Percentiles rank a stretch among this genome's conserved stretches.
phyloP scores from a whole-genome alignment of 106 monocot species.

The Dendrobium huoshanense region DNA sequence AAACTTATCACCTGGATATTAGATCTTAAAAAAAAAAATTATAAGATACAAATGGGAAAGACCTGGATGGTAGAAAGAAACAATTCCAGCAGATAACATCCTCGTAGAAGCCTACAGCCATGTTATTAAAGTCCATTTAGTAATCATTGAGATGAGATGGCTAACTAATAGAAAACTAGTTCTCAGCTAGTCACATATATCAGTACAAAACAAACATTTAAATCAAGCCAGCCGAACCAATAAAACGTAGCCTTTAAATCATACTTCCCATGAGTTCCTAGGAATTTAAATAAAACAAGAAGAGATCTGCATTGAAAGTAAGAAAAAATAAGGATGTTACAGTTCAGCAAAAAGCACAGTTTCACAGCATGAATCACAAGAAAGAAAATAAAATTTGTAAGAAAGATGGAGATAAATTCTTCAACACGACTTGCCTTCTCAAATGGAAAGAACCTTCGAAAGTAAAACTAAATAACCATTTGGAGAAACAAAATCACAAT shows the following conservation, averaged over 20 bases:
- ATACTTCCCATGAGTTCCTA: neutral
- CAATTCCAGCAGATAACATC: neutral
- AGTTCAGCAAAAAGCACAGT: neutral
- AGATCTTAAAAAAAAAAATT: neutral
- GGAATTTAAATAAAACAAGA: neutral
- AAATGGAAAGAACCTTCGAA: neutral
- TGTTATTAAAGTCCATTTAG: neutral
- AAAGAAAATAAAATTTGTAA: neutral
- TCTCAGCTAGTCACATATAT: neutral
- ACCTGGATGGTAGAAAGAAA: conserved; percentile 7
- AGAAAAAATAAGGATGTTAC: neutral
- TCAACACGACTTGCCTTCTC: neutral
- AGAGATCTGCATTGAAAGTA: neutral
- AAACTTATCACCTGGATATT: neutral
- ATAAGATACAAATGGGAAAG: neutral
- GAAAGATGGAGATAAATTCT: neutral
- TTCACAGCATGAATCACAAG: neutral
- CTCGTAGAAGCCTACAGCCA: neutral
- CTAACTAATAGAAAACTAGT: neutral
- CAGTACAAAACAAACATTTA: neutral
- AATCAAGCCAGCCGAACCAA: neutral
- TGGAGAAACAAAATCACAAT: too few species aligned
- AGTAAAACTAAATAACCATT: too few species aligned
- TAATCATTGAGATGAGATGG: neutral
- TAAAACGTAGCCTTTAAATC: neutral